Evolutionary conservation across 1,284 basidiomycete genomes (phyloP), one percentile per base, ranked within the genome.

Genomic region (Cystobasidiaceae sp.): DNA sequence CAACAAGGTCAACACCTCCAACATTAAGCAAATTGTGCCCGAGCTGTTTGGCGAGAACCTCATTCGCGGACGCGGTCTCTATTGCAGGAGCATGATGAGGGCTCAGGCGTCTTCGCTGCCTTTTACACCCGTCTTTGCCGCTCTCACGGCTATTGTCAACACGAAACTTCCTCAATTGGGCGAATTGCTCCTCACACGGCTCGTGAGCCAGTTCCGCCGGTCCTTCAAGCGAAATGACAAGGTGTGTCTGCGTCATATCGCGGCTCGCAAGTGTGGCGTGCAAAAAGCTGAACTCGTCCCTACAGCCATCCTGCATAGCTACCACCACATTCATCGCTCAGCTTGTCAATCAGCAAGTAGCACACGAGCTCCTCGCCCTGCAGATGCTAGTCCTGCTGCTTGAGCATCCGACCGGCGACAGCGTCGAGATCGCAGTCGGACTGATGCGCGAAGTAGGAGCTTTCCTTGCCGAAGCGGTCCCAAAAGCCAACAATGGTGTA

Each of bases 191-290:
- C 79, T 98, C 41, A 87, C 83, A 61, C 84, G 94, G 28, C 82
- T 99, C 49, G 87, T 97, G 68, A 91, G 89, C 77, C 96, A 98
- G 78, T 99, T 97, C 80, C 82, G 94, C 67, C 83, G 92, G 68
- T 85, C 93, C 3, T 98, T 93, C 79, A 97, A 97, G 78, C 84
- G 96, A 45, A 98, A 97, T 76, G 94, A 98, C 81, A 99, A 99
- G 81, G 90, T 89, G 68, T 55, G 84, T 80, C n/a, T 33, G 19
- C 9, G 6, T 23, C 45, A 3, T 25, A 28, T 23, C 11, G 59
- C 17, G n/a, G n/a, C n/a, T n/a, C n/a, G n/a, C n/a, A n/a, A n/a
- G n/a, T n/a, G n/a, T n/a, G n/a, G n/a, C n/a, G n/a, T n/a, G n/a
- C n/a, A n/a, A n/a, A n/a, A n/a, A n/a, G 11, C 37, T 9, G 9